Conservation (phyloP, 139 green algal genomes). For the Mesotaenium endlicherianum region DNA sequence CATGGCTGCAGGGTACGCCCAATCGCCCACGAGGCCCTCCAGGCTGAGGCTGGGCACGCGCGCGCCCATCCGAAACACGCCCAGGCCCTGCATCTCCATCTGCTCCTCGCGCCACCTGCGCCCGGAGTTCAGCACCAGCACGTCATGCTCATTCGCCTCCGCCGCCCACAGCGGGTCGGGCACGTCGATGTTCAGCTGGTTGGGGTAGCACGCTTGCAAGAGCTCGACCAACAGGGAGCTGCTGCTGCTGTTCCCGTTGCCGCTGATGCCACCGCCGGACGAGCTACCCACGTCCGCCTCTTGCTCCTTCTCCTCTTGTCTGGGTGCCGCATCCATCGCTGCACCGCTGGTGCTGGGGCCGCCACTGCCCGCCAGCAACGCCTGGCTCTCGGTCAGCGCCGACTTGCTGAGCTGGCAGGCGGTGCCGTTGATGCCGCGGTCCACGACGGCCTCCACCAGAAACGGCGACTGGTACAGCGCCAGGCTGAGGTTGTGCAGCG, state of each 20-base stretch:
- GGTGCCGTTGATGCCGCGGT: not conserved
- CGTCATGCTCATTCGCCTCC: constrained; percentile 5
- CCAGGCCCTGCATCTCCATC: constrained; percentile 13
- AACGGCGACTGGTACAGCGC: constrained; percentile 7
- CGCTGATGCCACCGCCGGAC: too few species aligned
- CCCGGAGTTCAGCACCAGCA: constrained; percentile 14
- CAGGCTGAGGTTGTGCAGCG: constrained; percentile 3
- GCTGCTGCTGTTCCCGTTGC: not conserved
- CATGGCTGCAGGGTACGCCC: constrained; percentile 26
- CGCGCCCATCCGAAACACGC: not conserved
- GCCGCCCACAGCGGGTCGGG: constrained; percentile 23
- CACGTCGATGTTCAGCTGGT: not conserved
- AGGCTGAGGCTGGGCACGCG: not conserved
- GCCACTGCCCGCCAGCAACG: not conserved
- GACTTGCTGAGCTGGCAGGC: constrained; percentile 18
- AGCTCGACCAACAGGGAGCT: not conserved
- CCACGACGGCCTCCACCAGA: not conserved
- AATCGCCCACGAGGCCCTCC: constrained; percentile 27
- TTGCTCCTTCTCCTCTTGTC: too few species aligned
- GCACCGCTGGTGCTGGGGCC: not conserved
- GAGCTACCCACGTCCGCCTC: too few species aligned
- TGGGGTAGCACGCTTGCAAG: constrained; percentile 23
- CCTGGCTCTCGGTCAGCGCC: not conserved
- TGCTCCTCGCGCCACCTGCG: constrained; percentile 7
- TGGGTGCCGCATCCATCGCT: too few species aligned